phyloP scores from a whole-genome alignment of 306 rosid genomes.

The Vigna trinervia region DNA sequence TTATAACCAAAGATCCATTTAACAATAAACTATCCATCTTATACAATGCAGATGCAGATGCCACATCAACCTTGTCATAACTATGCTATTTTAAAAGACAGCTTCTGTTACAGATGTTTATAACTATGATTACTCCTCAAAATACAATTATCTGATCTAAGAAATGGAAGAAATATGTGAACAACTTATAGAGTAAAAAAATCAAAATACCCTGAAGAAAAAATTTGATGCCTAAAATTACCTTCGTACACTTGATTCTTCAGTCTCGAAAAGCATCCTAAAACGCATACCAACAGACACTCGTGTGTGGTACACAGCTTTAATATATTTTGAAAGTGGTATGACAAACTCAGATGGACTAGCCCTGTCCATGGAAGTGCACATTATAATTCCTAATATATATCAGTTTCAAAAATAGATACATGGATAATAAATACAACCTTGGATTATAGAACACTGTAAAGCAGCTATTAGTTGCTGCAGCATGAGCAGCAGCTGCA shows the following conservation, averaged over 20 bases:
- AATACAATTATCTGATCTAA: conserved; percentile 3
- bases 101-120: neutral
- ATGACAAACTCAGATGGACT: conserved; percentile 91
- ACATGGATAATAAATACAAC: conserved; percentile 48
- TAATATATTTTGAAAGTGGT: conserved; percentile 80
- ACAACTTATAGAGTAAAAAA: neutral
- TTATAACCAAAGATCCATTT: conserved; percentile 6
- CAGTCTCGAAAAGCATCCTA: conserved; percentile 91
- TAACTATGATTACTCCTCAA: conserved; percentile 15
- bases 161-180: neutral
- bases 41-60: conserved; percentile 20
- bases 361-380: conserved; percentile 67
- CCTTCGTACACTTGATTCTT: conserved; percentile 93
- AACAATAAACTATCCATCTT: conserved; percentile 25
- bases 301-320: conserved; percentile 88
- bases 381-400: conserved; percentile 30
- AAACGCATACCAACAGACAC: conserved; percentile 95
- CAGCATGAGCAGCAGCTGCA: conserved; percentile 96
- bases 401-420: conserved; percentile 9
- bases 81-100: conserved; percentile 16
- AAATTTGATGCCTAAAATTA: conserved; percentile 38
- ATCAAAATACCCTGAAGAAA: neutral
- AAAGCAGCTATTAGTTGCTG: conserved; percentile 87
- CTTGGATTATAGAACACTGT: conserved; percentile 91
- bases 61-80: conserved; percentile 5